phyloP scores from a whole-genome alignment of 2,329 filamentous ascomycete genomes.

The Monilinia laxa region DNA sequence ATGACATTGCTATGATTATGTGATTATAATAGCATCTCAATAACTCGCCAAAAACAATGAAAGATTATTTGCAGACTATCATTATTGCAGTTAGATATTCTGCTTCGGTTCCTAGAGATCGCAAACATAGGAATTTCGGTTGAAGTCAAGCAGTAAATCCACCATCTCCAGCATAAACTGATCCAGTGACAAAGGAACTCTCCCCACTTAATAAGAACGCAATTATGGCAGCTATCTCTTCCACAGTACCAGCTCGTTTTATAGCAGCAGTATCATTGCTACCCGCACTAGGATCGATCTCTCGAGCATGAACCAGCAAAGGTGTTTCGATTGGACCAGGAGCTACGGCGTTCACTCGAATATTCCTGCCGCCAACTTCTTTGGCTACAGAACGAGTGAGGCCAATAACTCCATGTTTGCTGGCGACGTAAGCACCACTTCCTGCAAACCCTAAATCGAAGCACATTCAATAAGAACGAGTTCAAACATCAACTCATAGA shows the following conservation, averaged over 20 bases:
- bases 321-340: conserved; percentile 51
- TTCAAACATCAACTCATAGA: neutral
- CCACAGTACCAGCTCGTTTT: conserved; percentile 47
- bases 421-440: conserved; percentile 34
- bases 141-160: conserved; percentile 34
- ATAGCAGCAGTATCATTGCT: conserved; percentile 43
- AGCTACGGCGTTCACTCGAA: conserved; percentile 44
- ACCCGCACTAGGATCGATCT: conserved; percentile 23
- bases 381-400: conserved; percentile 42
- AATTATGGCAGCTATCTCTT: conserved; percentile 47
- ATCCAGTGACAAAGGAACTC: conserved; percentile 36
- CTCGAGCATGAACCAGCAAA: conserved; percentile 44
- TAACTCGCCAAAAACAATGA: neutral
- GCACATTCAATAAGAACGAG: conserved; percentile 35
- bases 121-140: rapidly evolving
- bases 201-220: conserved; percentile 47
- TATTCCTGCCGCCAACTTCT: conserved; percentile 19
- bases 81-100: neutral
- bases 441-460: conserved; percentile 36
- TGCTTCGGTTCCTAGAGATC: no score
- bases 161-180: conserved; percentile 36
- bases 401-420: conserved; percentile 45
- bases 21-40: neutral
- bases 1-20: neutral
- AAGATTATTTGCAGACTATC: neutral